phyloP scores from a whole-genome alignment of 2,329 filamentous ascomycete genomes.

The Fusarium brevicatenulatum region DNA sequence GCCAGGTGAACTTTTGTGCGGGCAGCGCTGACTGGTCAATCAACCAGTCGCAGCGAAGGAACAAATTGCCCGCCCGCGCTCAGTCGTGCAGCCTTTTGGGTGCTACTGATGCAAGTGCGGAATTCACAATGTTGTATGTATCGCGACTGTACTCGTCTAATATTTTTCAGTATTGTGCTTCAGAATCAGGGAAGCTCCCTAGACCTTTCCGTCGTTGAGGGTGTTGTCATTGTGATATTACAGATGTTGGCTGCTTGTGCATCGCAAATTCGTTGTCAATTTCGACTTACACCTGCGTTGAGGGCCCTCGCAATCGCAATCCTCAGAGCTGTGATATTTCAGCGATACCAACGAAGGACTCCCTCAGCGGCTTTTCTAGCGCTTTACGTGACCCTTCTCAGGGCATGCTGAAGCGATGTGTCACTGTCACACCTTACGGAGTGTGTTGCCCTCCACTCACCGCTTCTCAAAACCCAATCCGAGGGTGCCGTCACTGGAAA shows the following conservation, averaged over 20 bases:
- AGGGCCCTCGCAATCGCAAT: constrained; percentile 25
- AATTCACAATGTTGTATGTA: constrained; percentile 31
- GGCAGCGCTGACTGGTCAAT: constrained; percentile 34
- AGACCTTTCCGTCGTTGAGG: constrained; percentile 5
- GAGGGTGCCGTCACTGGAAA: constrained; percentile 21
- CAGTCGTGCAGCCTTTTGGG: constrained; percentile 35
- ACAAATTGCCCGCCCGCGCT: constrained; percentile 13
- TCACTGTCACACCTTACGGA: constrained; percentile 38
- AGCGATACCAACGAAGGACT: constrained; percentile 43
- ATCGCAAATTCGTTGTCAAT: constrained; percentile 27
- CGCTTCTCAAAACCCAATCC: constrained; percentile 38
- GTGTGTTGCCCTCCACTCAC: constrained; percentile 34
- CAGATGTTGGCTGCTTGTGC: constrained; percentile 22
- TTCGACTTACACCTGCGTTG: constrained; percentile 11
- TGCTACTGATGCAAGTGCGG: constrained; percentile 40
- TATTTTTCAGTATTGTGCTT: constrained; percentile 9
- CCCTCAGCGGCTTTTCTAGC: constrained; percentile 34
- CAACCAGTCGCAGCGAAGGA: constrained; percentile 26
- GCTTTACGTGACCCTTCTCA: constrained; percentile 36
- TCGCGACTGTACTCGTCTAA: constrained; percentile 40
- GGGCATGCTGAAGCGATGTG: constrained; percentile 42
- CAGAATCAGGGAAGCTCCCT: neutral
- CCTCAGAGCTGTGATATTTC: constrained; percentile 37
- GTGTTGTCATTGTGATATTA: neutral
- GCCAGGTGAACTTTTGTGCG: constrained; percentile 3